A percentile compares a stretch with the other conserved stretches of the same genome.
Conservation (phyloP, 495 filamentous ascomycete species). For the Trypethelium eluteriae region DNA sequence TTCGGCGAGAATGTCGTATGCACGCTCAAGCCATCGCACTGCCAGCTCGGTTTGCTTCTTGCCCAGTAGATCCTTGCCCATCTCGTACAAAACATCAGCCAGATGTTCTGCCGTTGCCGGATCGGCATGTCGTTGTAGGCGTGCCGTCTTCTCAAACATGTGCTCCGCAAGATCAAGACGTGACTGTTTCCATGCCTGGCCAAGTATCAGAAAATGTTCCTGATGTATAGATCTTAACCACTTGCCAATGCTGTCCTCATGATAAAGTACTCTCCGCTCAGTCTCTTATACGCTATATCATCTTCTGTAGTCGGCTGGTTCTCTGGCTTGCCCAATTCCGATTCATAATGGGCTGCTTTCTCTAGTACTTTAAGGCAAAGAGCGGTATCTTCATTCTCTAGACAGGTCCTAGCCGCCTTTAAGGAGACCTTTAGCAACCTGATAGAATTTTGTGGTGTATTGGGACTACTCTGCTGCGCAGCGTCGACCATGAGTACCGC, state of each 20-base stretch:
- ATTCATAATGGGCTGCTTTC: slow-evolving; percentile 56
- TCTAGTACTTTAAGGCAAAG: slow-evolving; percentile 53
- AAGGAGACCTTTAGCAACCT: slow-evolving; percentile 59
- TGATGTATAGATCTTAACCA: not conserved
- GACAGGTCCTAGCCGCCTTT: slow-evolving; percentile 56
- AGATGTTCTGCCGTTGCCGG: slow-evolving; percentile 52
- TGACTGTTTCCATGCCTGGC: slow-evolving; percentile 62
- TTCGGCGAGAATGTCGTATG: slow-evolving; percentile 50
- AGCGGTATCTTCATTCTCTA: slow-evolving; percentile 50
- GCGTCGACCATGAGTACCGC: slow-evolving; percentile 63
- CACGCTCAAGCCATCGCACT: slow-evolving; percentile 66
- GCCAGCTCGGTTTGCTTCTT: slow-evolving; percentile 49
- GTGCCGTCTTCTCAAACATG: slow-evolving; percentile 55
- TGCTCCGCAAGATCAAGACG: slow-evolving; percentile 69
- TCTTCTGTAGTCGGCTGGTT: slow-evolving; percentile 31
- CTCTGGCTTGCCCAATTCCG: slow-evolving; percentile 27
- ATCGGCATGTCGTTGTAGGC: slow-evolving; percentile 35
- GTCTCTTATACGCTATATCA: slow-evolving; percentile 25
- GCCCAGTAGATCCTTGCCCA: slow-evolving; percentile 54
- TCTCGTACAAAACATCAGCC: slow-evolving; percentile 64
- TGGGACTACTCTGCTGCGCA: slow-evolving; percentile 42
- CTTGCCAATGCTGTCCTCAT: slow-evolving; percentile 61
- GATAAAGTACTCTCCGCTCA: slow-evolving; percentile 61
- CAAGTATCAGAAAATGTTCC: no score
- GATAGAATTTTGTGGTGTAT: slow-evolving; percentile 31